phyloP scores from a whole-genome alignment of 1,284 basidiomycete genomes.

The Rhodotorula sp. region DNA sequence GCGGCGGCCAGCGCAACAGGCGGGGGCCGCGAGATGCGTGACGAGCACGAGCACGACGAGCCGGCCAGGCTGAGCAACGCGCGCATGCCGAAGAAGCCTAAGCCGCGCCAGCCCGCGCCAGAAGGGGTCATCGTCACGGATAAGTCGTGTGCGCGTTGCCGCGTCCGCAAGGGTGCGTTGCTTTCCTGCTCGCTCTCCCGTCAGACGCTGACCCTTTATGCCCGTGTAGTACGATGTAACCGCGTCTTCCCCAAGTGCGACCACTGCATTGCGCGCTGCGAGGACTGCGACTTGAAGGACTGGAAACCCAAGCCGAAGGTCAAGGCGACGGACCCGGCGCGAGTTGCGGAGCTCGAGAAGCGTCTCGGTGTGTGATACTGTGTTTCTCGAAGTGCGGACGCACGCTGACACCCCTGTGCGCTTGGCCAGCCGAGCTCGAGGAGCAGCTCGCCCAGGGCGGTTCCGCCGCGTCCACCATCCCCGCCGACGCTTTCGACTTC shows the following conservation, averaged over 20 bases:
- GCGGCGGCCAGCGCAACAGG: too few species aligned
- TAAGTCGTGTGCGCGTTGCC: slow-evolving; percentile 1
- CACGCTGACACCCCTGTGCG: background rate
- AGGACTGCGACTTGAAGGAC: slow-evolving; percentile 18
- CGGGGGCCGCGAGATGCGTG: too few species aligned
- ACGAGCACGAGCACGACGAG: background rate
- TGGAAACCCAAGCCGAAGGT: slow-evolving; percentile 10
- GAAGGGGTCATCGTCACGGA: slow-evolving; percentile 4
- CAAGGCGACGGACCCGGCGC: slow-evolving; percentile 37
- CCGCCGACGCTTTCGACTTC: background rate
- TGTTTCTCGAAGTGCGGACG: background rate
- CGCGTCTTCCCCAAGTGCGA: slow-evolving; percentile 22
- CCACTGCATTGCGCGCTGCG: slow-evolving; percentile 18
- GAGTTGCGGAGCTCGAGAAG: slow-evolving; percentile 33
- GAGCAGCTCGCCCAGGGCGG: background rate
- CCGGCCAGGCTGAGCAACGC: background rate
- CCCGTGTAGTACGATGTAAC: slow-evolving; percentile 17
- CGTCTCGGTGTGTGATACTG: background rate
- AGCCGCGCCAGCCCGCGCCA: background rate
- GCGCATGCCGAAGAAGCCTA: slow-evolving; percentile 7
- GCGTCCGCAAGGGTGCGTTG: slow-evolving; percentile 3
- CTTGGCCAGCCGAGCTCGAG: background rate
- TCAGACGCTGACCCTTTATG: background rate
- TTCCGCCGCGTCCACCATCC: background rate
- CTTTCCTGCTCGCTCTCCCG: background rate